Evolutionary conservation across 176 grass and related monocot species (phyloP).

Genomic region (Poa pratensis): DNA sequence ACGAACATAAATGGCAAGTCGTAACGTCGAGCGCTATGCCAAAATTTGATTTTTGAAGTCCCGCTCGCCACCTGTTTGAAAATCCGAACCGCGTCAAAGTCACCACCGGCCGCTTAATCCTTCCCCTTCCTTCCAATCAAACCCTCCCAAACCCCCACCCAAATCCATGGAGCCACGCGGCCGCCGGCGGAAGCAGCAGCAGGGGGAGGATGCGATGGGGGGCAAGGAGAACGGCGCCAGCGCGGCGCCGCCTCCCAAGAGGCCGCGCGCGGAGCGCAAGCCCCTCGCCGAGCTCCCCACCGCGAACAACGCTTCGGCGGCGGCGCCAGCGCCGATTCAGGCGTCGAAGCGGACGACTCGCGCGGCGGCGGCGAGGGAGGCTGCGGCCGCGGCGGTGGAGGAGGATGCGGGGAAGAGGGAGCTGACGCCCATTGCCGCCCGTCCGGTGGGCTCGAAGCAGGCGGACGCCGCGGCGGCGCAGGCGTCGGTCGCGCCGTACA

Average conservation of each 20-base stretch:
- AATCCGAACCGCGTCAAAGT: neutral
- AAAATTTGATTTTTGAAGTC: neutral
- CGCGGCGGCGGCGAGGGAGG: conserved; percentile 40
- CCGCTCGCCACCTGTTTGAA: conserved; percentile 20
- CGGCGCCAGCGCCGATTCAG: neutral
- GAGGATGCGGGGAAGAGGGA: neutral
- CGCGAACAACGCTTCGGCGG: neutral
- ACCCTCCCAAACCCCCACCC: neutral
- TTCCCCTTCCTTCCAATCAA: neutral
- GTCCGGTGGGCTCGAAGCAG: neutral
- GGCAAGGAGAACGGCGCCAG: conserved; percentile 27
- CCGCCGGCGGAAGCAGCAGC: neutral
- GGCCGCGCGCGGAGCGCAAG: conserved; percentile 18
- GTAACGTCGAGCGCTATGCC: neutral
- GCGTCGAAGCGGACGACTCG: conserved; percentile 47
- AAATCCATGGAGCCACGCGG: neutral
- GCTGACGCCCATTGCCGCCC: neutral
- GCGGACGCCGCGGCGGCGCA: conserved; percentile 24
- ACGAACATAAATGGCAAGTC: neutral
- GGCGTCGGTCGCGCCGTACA: conserved; percentile 31
- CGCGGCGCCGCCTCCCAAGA: neutral
- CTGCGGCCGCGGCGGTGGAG: conserved; percentile 11
- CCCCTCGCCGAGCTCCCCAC: conserved; percentile 41
- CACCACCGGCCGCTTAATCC: neutral
- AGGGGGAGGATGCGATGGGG: conserved; percentile 23